Percentiles rank a stretch among this genome's conserved stretches.
These are phyloP conservation scores for Aspergillus uvarum DNA, from an alignment of 2,329 filamentous ascomycete species.

Conservation along the genomic window DNA sequence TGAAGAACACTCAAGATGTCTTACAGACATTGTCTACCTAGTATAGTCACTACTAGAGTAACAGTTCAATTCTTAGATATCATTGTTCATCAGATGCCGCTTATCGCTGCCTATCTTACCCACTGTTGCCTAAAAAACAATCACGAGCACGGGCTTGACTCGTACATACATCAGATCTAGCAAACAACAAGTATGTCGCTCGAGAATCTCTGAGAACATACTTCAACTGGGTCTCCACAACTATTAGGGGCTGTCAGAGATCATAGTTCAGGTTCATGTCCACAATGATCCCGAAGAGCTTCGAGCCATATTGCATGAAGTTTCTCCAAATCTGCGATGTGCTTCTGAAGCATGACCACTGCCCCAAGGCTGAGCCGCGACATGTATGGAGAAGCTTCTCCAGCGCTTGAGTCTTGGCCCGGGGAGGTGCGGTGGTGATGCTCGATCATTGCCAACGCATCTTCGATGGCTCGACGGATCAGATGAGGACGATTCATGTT, in stretches of 20 bases:
- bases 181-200: not conserved
- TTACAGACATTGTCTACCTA: too few species aligned
- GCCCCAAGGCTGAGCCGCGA: slow-evolving; percentile 35
- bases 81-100: not conserved
- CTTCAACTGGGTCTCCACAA: not conserved
- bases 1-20: too few species aligned
- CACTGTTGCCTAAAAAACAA: not conserved
- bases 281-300: not conserved
- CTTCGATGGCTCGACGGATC: slow-evolving; percentile 26
- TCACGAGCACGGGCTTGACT: not conserved
- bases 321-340: slow-evolving; percentile 27
- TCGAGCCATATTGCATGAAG: slow-evolving; percentile 12
- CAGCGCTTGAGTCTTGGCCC: slow-evolving; percentile 15
- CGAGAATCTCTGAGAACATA: not conserved
- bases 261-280: not conserved
- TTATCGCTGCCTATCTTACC: not conserved
- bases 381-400: slow-evolving; percentile 29
- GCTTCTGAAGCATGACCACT: slow-evolving; percentile 32
- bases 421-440: slow-evolving; percentile 26
- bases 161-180: not conserved
- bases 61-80: not conserved
- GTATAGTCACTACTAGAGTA: too few species aligned
- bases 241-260: not conserved
- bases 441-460: slow-evolving; percentile 28
- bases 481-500: slow-evolving; percentile 19